Evolutionary conservation across 768 basidiomycete genomes (phyloP), one percentile per base, ranked within the genome.

Genomic region (Pleurotus sapidus): DNA sequence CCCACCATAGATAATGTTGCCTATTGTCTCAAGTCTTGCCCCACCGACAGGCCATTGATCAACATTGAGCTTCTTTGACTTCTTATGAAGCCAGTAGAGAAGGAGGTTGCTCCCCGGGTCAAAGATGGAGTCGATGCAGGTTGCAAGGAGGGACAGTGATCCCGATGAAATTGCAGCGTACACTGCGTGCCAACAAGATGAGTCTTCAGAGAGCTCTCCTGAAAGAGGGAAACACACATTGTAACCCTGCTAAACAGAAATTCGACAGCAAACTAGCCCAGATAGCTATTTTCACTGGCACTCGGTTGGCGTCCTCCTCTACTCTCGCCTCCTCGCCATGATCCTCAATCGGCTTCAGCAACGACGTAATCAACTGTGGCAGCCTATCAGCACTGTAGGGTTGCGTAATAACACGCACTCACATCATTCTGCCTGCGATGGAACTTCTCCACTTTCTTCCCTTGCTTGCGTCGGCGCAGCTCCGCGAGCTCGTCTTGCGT

Each of bases 1-100:
- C 50, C 43, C 17, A 84, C 91, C 93, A 62, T 94, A 96, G 53
- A 92, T 74, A 57, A 93, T 85, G 64, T 95, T 94, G 6, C 91
- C 91, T 55, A 93, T 91, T 4, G 90, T 94, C 68, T 94, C 90
- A 43, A 96, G 79, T 46, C 93, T 81, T 17, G 89, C 84, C 37
- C 93, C 93, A 48, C 94, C 88, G 3, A 93, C 88, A 34, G 95
- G 93, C 94, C 93, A 97, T 62, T 89, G 89, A 69, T 87, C 91
- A 40, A 75, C 61, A 64, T 96, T 93, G 57, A 95, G 80, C 34
- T 63, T 79, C 14, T 65, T 72, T 1, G 92, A 85, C 64, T 92
- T 88, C 62, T 76, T 75, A 71, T 98, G 87, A 3, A 95, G 75
- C 78, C 82, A 86, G 62, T 84, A 88, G 3, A 94, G 77, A 17